Conservation (phyloP, 192 early-diverging fungal genomes). For the Fimicolochytrium jonesii region DNA sequence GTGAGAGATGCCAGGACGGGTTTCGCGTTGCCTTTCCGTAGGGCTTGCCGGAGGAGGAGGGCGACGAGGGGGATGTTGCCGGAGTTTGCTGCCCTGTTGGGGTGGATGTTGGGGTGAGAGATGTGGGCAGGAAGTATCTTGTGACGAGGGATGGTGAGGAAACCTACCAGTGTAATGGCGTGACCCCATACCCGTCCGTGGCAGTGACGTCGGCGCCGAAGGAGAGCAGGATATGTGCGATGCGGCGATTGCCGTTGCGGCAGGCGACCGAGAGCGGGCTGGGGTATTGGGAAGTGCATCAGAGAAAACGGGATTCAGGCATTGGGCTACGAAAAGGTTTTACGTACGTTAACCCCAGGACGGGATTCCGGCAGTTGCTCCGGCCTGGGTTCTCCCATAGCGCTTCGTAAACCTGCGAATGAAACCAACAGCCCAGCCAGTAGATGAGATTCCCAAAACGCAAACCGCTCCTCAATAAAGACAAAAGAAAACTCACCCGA, state of each 20-base stretch:
- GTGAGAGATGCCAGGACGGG: conserved; percentile 1
- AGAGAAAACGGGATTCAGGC: not conserved
- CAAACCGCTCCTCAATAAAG: too few relatives aligned
- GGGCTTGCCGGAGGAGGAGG: not conserved
- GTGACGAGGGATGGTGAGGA: not conserved
- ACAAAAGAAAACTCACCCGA: too few relatives aligned
- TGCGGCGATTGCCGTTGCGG: conserved; percentile 7
- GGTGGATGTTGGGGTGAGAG: not conserved
- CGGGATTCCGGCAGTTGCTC: conserved; percentile 17
- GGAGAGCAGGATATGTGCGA: conserved; percentile 6
- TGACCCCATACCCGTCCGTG: conserved; percentile 14
- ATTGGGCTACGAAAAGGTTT: not conserved
- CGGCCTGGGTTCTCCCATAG: conserved; percentile 7
- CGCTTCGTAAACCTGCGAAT: conserved; percentile 11
- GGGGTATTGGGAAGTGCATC: not conserved
- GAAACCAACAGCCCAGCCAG: too few relatives aligned
- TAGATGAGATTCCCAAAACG: too few relatives aligned
- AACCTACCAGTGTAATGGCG: conserved; percentile 19
- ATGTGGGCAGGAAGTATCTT: not conserved
- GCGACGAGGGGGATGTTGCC: conserved; percentile 6
- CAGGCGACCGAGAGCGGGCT: conserved; percentile 23
- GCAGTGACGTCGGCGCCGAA: conserved; percentile 17
- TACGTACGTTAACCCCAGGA: conserved; percentile 16
- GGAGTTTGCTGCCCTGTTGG: conserved; percentile 14
- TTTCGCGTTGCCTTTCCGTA: not conserved